These are phyloP conservation scores for Taphrina betulina DNA, from an alignment of 1,139 yeast genomes.

Conservation along the genomic window DNA sequence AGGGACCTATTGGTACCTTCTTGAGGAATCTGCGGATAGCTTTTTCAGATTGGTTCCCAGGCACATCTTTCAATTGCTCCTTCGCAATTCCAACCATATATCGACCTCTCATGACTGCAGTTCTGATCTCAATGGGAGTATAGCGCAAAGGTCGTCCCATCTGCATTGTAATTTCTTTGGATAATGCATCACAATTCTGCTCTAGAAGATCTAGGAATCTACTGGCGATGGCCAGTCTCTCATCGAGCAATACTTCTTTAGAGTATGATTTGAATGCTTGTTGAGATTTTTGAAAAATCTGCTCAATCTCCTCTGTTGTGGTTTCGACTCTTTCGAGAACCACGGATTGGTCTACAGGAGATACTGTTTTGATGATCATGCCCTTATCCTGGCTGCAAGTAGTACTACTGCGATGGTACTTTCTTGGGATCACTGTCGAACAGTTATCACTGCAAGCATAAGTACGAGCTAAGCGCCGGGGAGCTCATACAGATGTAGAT, in stretches of 20 bases:
- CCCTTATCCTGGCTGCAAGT: too few relatives aligned
- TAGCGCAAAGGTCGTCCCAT: slow-evolving; percentile 47
- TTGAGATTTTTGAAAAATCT: slow-evolving; percentile 41
- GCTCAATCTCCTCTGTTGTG: slow-evolving; percentile 40
- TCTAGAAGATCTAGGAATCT: slow-evolving; percentile 42
- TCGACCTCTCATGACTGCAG: slow-evolving; percentile 44
- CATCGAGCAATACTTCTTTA: slow-evolving; percentile 39
- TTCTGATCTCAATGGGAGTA: slow-evolving; percentile 44
- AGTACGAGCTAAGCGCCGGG: too few relatives aligned
- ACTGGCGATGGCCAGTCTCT: slow-evolving; percentile 42
- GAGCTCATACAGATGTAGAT: too few relatives aligned
- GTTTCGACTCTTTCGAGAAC: slow-evolving; percentile 38
- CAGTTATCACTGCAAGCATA: too few relatives aligned
- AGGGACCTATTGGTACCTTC: slow-evolving; percentile 70
- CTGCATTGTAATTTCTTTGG: slow-evolving; percentile 44
- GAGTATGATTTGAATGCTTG: slow-evolving; percentile 44
- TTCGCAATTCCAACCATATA: slow-evolving; percentile 44
- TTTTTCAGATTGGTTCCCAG: slow-evolving; percentile 41
- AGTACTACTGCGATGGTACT: too few relatives aligned
- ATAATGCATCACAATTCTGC: slow-evolving; percentile 41
- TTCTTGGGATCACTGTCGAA: too few relatives aligned
- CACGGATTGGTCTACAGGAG: slow-evolving; percentile 32
- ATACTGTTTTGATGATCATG: slow-evolving; percentile 25
- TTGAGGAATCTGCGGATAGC: slow-evolving; percentile 51
- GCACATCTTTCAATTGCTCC: slow-evolving; percentile 43